phyloP scores from a whole-genome alignment of 176 grass and related monocot genomes.

The Carex littledalei region DNA sequence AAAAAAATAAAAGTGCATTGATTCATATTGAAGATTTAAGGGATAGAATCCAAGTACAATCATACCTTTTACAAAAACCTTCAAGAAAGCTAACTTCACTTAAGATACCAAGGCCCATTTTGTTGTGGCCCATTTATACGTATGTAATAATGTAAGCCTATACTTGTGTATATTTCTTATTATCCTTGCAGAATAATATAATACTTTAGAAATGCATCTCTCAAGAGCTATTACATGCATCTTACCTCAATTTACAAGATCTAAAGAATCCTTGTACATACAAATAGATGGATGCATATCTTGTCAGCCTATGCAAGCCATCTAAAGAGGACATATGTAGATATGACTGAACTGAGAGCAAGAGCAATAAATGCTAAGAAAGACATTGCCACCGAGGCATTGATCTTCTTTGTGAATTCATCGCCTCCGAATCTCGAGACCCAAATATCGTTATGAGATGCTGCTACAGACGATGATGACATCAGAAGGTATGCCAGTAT shows the following conservation, averaged over 20 bases:
- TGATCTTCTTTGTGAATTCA: conserved; percentile 67
- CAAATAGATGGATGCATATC: background rate
- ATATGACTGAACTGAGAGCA: conserved; percentile 69
- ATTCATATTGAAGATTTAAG: background rate
- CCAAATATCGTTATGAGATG: conserved; percentile 76
- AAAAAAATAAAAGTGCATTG: background rate
- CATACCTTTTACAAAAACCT: background rate
- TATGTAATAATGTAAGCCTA: background rate
- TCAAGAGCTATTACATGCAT: background rate
- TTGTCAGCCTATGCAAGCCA: background rate
- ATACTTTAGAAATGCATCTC: background rate
- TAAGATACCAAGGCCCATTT: background rate
- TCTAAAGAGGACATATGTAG: conserved; percentile 68
- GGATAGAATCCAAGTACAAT: background rate
- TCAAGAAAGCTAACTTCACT: background rate
- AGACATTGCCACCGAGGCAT: conserved; percentile 51
- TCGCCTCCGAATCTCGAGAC: conserved; percentile 74
- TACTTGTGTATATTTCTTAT: background rate
- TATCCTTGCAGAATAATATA: background rate
- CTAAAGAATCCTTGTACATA: background rate
- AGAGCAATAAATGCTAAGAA: conserved; percentile 68
- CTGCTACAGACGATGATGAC: conserved; percentile 82
- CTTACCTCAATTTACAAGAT: conserved; percentile 11
- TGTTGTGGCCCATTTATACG: background rate
- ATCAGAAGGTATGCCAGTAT: conserved; percentile 82